Evolutionary conservation across 75 land plant species (phyloP).

Genomic region (Selaginella tamariscina): DNA sequence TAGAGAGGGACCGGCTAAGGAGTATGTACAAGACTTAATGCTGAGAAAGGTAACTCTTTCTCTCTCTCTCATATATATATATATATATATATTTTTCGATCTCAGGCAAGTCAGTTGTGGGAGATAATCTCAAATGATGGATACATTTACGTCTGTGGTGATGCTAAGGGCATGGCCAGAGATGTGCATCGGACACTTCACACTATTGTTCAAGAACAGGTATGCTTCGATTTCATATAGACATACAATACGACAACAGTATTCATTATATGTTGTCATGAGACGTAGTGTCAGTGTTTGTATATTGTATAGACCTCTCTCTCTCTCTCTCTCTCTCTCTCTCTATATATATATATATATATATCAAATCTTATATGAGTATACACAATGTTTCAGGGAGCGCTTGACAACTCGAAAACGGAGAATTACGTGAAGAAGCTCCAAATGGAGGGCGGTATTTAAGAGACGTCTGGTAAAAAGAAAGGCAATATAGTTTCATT

Average conservation of each 20-base stretch:
- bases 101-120: conserved; percentile 10
- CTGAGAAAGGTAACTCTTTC: conserved; percentile 44
- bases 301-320: too few relatives aligned
- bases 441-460: conserved; percentile 44
- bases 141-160: conserved; percentile 10
- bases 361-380: background rate
- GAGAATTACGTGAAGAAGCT: conserved; percentile 37
- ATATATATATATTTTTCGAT: too few relatives aligned
- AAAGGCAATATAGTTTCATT: background rate
- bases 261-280: too few relatives aligned
- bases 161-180: conserved; percentile 9
- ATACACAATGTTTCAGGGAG: conserved; percentile 19
- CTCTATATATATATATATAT: too few relatives aligned
- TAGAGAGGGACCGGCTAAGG: conserved; percentile 84
- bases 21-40: conserved; percentile 95
- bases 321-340: too few relatives aligned
- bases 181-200: conserved; percentile 11
- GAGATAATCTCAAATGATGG: background rate
- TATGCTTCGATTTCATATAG: background rate
- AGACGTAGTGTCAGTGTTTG: too few relatives aligned
- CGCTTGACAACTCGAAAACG: conserved; percentile 28
- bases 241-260: too few relatives aligned
- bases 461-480: conserved; percentile 43
- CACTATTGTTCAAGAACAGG: conserved; percentile 10
- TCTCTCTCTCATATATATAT: too few relatives aligned